Percentiles rank a stretch among this genome's conserved stretches.
phyloP scores from a whole-genome alignment of 108 stramenopile species.

The Nitzschia inconspicua region DNA sequence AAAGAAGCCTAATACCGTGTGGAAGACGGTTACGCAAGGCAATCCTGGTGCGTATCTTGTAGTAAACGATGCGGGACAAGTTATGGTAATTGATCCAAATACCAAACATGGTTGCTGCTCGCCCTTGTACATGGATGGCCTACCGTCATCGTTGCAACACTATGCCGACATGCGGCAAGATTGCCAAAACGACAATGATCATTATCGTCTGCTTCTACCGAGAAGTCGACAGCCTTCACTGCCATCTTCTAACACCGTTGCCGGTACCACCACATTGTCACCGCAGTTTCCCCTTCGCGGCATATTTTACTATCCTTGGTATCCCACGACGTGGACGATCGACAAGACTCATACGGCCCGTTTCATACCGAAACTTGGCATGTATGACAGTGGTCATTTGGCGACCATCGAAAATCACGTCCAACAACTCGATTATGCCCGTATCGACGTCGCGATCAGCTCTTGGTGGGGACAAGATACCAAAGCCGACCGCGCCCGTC shows the following conservation, averaged over 20 bases:
- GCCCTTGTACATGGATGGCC: not conserved
- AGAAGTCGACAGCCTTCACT: not conserved
- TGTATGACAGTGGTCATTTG: not conserved
- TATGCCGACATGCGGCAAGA: not conserved
- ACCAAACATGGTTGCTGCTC: no score
- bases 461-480: slow-evolving; percentile 25
- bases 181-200: not conserved
- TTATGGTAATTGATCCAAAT: not conserved
- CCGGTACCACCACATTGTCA: no score
- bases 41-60: not conserved
- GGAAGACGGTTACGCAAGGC: not conserved
- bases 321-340: slow-evolving; percentile 23
- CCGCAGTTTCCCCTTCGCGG: slow-evolving; percentile 17
- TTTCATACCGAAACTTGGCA: slow-evolving; percentile 7
- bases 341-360: not conserved
- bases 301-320: slow-evolving; percentile 27
- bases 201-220: not conserved
- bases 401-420: slow-evolving; percentile 2
- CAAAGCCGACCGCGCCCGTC: slow-evolving; percentile 17
- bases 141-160: not conserved
- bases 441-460: slow-evolving; percentile 13
- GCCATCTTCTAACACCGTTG: not conserved
- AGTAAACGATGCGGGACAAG: not conserved
- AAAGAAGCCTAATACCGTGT: not conserved
- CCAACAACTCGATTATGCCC: slow-evolving; percentile 11